Percentiles rank a stretch among this genome's conserved stretches.
Conservation (phyloP, 139 green algal species). For the Closterium sp. region DNA sequence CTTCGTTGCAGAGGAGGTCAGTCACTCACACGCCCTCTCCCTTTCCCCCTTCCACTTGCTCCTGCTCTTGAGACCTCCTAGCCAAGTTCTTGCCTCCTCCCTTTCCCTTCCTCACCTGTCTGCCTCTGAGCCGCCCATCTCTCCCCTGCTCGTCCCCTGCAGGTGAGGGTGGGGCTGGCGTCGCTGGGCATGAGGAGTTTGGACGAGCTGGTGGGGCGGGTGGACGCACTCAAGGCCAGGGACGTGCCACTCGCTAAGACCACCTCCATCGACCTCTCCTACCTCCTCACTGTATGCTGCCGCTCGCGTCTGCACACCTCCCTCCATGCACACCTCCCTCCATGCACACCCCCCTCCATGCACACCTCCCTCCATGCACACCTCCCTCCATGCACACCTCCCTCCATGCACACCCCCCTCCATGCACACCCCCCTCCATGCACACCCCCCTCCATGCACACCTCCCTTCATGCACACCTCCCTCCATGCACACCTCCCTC, state of each 20-base stretch:
- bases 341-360: neutral
- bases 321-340: too few relatives aligned
- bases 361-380: too few relatives aligned
- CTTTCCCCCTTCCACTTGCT: neutral
- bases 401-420: too few relatives aligned
- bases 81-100: neutral
- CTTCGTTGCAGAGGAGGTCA: constrained; percentile 67
- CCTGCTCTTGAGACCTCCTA: too few relatives aligned
- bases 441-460: too few relatives aligned
- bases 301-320: neutral
- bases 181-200: constrained; percentile 78
- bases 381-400: too few relatives aligned
- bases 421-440: too few relatives aligned
- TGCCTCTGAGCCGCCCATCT: neutral
- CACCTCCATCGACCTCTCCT: constrained; percentile 83
- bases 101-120: neutral
- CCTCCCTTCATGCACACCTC: too few relatives aligned
- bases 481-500: too few relatives aligned
- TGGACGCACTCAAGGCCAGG: constrained; percentile 67
- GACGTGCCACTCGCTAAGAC: constrained; percentile 83
- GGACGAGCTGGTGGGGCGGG: constrained; percentile 89
- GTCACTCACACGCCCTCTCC: neutral
- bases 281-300: constrained; percentile 63
- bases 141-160: neutral
- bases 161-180: constrained; percentile 75